Evolutionary conservation across 805 yeast genomes (phyloP).

Genomic region (Cyberlindnera amylophila): DNA sequence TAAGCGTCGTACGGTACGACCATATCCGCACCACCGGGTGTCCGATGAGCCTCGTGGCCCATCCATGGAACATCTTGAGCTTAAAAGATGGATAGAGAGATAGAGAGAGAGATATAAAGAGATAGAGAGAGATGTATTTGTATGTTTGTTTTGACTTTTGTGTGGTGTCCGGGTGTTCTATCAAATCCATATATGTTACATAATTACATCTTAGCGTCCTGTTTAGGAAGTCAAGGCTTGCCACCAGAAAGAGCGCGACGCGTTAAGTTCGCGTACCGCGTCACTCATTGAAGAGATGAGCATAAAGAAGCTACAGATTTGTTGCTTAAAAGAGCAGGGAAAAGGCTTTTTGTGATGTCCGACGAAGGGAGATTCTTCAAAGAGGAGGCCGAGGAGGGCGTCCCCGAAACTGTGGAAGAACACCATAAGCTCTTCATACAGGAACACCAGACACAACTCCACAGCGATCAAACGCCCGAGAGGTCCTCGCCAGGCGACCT

Average conservation of each 20-base stretch:
- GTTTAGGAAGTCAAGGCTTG: conserved; percentile 7
- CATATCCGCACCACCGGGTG: conserved; percentile 29
- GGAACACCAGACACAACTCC: not conserved
- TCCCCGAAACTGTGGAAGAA: not conserved
- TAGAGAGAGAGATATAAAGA: too few species aligned
- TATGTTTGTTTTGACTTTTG: not conserved
- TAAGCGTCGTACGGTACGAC: conserved; percentile 43
- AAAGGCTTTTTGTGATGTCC: too few species aligned
- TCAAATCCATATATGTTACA: not conserved
- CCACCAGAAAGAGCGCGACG: not conserved
- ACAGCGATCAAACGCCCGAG: conserved; percentile 1
- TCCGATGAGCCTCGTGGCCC: conserved; percentile 7
- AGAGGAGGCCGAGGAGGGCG: conserved; percentile 1
- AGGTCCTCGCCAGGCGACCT: not conserved
- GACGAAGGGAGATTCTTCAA: conserved; percentile 17
- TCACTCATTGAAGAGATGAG: not conserved
- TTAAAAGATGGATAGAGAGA: not conserved
- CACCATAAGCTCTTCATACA: conserved; percentile 6
- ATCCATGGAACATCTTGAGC: not conserved
- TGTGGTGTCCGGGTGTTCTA: not conserved
- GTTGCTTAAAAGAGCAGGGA: too few species aligned
- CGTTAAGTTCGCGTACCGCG: too few species aligned
- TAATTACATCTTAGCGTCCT: not conserved
- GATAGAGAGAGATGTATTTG: too few species aligned
- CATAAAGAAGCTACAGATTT: too few species aligned